phyloP scores from a whole-genome alignment of 495 filamentous ascomycete genomes.

The Hypoxylon rickii region DNA sequence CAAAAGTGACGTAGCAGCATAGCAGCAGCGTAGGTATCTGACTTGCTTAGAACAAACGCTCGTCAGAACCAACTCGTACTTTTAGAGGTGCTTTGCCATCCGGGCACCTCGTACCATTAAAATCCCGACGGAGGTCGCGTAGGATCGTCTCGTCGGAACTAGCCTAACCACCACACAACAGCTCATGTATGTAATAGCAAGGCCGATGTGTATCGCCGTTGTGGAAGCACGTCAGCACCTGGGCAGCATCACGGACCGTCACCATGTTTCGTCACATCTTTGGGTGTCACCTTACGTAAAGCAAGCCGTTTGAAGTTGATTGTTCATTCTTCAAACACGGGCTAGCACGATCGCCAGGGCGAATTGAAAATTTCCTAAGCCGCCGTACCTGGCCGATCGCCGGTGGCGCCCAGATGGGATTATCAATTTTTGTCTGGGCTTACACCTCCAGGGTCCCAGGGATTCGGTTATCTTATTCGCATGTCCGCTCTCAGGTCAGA shows the following conservation, averaged over 20 bases:
- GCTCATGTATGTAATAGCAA: neutral
- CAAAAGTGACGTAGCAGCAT: constrained; percentile 29
- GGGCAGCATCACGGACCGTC: constrained; percentile 13
- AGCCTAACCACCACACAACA: neutral
- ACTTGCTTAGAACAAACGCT: constrained; percentile 18
- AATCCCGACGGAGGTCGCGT: constrained; percentile 2
- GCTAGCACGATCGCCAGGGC: neutral
- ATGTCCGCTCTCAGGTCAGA: constrained; percentile 3
- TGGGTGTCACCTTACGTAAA: neutral
- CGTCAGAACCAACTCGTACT: constrained; percentile 24
- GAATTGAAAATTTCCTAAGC: neutral
- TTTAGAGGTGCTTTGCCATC: constrained; percentile 10
- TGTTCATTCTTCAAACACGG: neutral
- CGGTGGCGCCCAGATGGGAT: constrained; percentile 10
- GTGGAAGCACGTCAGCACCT: constrained; percentile 4
- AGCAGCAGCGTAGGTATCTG: neutral
- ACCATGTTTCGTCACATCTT: neutral
- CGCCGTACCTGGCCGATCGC: constrained; percentile 7
- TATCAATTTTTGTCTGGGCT: constrained; percentile 6
- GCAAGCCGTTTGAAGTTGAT: neutral
- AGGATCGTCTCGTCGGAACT: constrained; percentile 12
- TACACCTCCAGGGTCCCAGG: too few relatives aligned
- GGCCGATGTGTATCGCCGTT: constrained; percentile 4
- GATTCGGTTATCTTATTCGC: constrained; percentile 24
- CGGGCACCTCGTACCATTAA: neutral